Conservation (phyloP, 164 flowering plant species). For the Nymphaea thermarum region DNA sequence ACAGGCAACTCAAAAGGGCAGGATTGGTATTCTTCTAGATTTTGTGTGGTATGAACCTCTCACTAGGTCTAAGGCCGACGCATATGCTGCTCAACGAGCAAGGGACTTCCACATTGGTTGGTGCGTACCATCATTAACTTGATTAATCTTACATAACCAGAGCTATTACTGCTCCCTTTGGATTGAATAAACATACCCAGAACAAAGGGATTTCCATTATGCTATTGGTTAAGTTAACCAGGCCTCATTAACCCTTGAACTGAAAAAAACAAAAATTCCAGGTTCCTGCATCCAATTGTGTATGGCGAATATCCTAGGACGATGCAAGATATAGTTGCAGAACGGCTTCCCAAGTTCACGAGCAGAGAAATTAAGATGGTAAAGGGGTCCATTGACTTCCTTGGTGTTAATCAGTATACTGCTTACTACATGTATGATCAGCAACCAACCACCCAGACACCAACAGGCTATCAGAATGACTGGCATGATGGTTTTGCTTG, state of each 20-base stretch:
- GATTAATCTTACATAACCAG: not conserved
- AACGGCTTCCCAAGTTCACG: slow-evolving; percentile 14
- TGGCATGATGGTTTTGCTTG: slow-evolving; percentile 18
- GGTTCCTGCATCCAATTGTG: slow-evolving; percentile 15
- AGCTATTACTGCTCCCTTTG: not conserved
- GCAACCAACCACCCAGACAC: slow-evolving; percentile 1
- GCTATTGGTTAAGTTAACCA: not conserved
- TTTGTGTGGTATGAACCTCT: slow-evolving; percentile 20
- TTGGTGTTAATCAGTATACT: slow-evolving; percentile 17
- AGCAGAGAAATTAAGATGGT: slow-evolving; percentile 9
- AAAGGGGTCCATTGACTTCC: slow-evolving; percentile 15
- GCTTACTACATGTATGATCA: slow-evolving; percentile 14
- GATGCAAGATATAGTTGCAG: slow-evolving; percentile 10
- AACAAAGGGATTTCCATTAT: not conserved
- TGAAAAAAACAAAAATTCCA: not conserved
- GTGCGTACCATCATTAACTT: not conserved
- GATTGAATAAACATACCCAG: no score
- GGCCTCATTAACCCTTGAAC: not conserved
- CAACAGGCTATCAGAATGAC: slow-evolving; percentile 11
- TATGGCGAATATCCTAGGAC: slow-evolving; percentile 12
- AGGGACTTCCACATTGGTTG: slow-evolving; percentile 15
- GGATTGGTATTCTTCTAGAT: slow-evolving; percentile 13
- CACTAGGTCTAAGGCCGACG: slow-evolving; percentile 6
- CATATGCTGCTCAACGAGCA: slow-evolving; percentile 9
- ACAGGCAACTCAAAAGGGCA: slow-evolving; percentile 10